phyloP scores from a whole-genome alignment of 129 eudicot species.

The Escallonia herrerae region DNA sequence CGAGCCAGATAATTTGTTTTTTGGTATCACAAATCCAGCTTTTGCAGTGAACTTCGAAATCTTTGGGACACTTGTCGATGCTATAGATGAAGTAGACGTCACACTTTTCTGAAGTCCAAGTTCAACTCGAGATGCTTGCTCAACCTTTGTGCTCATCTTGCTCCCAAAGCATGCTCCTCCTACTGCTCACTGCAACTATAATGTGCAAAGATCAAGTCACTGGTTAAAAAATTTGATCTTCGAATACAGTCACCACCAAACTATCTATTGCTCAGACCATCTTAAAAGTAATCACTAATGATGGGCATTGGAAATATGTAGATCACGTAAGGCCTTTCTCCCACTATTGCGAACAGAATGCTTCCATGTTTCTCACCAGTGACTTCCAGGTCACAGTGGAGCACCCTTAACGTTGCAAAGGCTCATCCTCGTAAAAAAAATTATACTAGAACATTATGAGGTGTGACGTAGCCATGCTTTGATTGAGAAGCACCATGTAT shows the following conservation, averaged over 20 bases:
- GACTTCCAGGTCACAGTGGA: no score
- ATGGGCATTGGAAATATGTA: no score
- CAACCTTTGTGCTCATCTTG: constrained; percentile 57
- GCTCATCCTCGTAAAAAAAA: no score
- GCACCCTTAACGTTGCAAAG: no score
- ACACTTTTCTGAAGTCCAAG: constrained; percentile 26
- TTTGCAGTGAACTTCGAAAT: constrained; percentile 60
- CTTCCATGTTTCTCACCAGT: no score
- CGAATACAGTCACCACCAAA: neutral
- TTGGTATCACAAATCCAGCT: constrained; percentile 88
- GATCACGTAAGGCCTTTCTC: no score
- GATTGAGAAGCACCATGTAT: no score
- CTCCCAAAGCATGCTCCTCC: constrained; percentile 9
- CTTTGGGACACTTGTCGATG: constrained; percentile 49
- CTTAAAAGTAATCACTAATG: no score
- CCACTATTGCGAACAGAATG: no score
- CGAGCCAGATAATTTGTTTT: constrained; percentile 87
- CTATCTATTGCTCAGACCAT: neutral
- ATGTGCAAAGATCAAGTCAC: neutral
- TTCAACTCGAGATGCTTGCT: constrained; percentile 36
- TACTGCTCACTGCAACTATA: neutral
- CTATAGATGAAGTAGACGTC: constrained; percentile 36
- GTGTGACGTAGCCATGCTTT: no score
- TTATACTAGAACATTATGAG: no score
- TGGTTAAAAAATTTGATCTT: neutral